Conservation (phyloP, 805 yeast species). For the Kurtzmaniella fragi region DNA sequence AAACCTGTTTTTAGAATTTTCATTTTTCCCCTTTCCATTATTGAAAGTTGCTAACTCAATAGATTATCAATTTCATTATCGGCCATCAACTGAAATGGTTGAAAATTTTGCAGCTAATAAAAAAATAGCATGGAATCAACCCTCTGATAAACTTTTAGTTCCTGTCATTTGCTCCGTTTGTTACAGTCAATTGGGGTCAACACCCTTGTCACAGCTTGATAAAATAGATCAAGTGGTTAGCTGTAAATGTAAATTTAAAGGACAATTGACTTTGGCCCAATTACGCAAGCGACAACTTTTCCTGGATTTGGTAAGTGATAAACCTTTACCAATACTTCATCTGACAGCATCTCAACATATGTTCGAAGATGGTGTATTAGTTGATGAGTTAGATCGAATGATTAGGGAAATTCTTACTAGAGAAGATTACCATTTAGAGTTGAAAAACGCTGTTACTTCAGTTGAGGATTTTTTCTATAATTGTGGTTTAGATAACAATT, state of each 20-base stretch:
- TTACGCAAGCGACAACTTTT: conserved; percentile 1
- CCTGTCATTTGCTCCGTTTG: conserved; percentile 3
- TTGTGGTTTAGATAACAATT: background rate
- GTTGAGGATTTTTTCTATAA: background rate
- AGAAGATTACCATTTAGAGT: background rate
- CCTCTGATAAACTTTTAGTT: background rate
- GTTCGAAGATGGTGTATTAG: background rate
- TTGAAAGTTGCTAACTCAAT: background rate
- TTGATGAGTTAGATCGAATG: conserved; percentile 1
- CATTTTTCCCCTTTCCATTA: conserved; percentile 2
- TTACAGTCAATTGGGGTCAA: background rate
- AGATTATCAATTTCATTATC: background rate
- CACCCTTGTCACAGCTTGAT: background rate
- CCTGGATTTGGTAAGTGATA: background rate
- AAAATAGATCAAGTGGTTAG: background rate
- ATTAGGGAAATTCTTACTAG: background rate
- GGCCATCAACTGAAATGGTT: background rate
- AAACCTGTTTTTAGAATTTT: conserved; percentile 3
- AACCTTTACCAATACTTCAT: conserved; percentile 1
- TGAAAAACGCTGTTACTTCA: background rate
- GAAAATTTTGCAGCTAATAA: background rate
- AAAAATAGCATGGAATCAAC: too few relatives aligned
- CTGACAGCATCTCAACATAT: conserved; percentile 1
- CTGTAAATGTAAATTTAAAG: conserved; percentile 3
- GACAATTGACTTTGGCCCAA: background rate